These are phyloP conservation scores for Amesomyces nigricolor DNA, from an alignment of 2,329 filamentous ascomycete species.

Conservation along the genomic window DNA sequence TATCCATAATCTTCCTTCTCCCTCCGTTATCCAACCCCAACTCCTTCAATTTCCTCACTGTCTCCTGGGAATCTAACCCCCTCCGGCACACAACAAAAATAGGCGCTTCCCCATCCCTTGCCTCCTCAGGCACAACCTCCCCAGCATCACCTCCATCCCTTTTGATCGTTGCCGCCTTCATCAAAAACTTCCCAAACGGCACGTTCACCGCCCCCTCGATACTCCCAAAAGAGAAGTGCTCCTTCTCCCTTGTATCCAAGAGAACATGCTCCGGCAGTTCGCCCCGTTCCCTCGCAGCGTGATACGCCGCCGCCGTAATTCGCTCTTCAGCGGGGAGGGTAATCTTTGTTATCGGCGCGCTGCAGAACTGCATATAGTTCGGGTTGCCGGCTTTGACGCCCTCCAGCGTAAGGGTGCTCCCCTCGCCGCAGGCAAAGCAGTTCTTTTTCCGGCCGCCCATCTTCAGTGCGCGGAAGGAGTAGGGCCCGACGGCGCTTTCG, in stretches of 20 bases:
- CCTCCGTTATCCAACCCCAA: constrained; percentile 48
- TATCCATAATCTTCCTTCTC: constrained; percentile 60
- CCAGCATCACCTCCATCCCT: constrained; percentile 4
- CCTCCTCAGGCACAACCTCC: constrained; percentile 27
- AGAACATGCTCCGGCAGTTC: constrained; percentile 48
- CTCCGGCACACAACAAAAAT: constrained; percentile 69
- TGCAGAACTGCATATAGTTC: constrained; percentile 86
- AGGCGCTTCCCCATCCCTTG: constrained; percentile 40
- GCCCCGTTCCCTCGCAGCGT: constrained; percentile 13
- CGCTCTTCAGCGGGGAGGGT: constrained; percentile 62
- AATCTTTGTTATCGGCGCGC: constrained; percentile 49
- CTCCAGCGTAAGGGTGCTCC: constrained; percentile 56
- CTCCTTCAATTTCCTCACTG: constrained; percentile 59
- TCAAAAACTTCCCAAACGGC: constrained; percentile 40
- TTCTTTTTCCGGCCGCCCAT: constrained; percentile 63
- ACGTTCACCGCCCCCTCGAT: constrained; percentile 72
- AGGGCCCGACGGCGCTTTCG: constrained; percentile 28
- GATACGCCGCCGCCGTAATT: constrained; percentile 59
- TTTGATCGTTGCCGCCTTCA: constrained; percentile 22
- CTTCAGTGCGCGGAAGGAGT: constrained; percentile 64
- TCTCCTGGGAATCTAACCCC: constrained; percentile 74
- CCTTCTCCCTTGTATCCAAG: constrained; percentile 77
- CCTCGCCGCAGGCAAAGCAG: constrained; percentile 71
- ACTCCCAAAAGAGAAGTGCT: constrained; percentile 76
- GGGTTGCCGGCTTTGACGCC: constrained; percentile 59